Evolutionary conservation across 352 stramenopile genomes (phyloP).

Genomic region (Phytopythium cucurbitacearum): DNA sequence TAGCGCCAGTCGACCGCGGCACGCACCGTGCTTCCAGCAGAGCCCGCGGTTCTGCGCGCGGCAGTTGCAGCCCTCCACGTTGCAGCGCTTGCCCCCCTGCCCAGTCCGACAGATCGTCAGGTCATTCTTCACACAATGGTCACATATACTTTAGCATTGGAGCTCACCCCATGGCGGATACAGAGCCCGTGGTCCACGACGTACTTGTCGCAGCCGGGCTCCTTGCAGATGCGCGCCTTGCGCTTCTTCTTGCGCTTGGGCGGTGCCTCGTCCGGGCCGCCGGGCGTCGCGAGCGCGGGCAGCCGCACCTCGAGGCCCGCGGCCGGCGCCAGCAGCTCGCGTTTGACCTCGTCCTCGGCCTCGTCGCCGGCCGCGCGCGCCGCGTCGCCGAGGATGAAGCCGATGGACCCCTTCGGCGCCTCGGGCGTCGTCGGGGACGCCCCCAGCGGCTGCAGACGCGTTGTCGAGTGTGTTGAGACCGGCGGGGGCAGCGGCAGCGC

Average conservation of each 20-base stretch:
- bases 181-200: slow-evolving; percentile 47
- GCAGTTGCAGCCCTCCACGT: slow-evolving; percentile 43
- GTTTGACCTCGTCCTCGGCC: slow-evolving; percentile 7
- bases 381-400: slow-evolving; percentile 22
- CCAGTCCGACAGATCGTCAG: neutral
- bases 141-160: too few relatives aligned
- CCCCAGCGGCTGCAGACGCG: too few relatives aligned
- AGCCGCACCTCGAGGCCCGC: slow-evolving; percentile 7
- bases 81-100: slow-evolving; percentile 48
- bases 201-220: slow-evolving; percentile 37
- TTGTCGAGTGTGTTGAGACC: too few relatives aligned
- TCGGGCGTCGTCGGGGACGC: slow-evolving; percentile 2
- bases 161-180: slow-evolving; percentile 27
- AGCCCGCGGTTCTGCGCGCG: slow-evolving; percentile 50
- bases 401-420: slow-evolving; percentile 19
- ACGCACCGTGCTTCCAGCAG: slow-evolving; percentile 41
- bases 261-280: neutral
- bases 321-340: slow-evolving; percentile 1
- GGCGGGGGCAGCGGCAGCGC: slow-evolving; percentile 4
- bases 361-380: slow-evolving; percentile 3
- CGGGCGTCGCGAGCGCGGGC: slow-evolving; percentile 1
- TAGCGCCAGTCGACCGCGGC: too few relatives aligned
- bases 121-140: neutral
- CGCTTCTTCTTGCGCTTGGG: slow-evolving; percentile 24
- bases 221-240: slow-evolving; percentile 39